Base-by-base conservation (phyloP, 1,284 basidiomycete genomes). In the Apiotrichum siamense region DNA sequence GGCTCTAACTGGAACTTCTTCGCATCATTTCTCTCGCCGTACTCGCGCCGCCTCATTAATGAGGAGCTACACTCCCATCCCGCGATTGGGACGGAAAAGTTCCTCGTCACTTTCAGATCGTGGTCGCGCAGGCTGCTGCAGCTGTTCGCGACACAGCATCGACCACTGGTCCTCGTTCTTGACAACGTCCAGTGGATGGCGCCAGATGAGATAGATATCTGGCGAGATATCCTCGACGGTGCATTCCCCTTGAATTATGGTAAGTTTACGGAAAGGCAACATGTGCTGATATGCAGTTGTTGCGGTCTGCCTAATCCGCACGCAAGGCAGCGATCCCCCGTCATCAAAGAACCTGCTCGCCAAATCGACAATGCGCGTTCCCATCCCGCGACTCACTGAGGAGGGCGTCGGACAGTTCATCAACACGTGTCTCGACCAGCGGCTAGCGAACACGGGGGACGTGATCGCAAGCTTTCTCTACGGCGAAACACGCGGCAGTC, bases 121-220 rank as follows among this genome's bases (percentile, higher is more conserved):
- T 66, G 63, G 66, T 60, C 60, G 10, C 52, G 61, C 24, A 55
- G 58, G 2, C 52, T 72, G 7, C 46, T 74, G 15, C 66, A 69
- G 40, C 44, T 70, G 7, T 74, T 74, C 36, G 70, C 66, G 0
- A 61, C 65, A 1, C 33, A 45, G 1, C 10, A 40, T 1, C 55
- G 67, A 3, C 72, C 72, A 0, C 55, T 74, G 9, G 49, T 74
- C 3, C 56, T 73, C 10, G 27, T 69, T 13, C 33, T 73, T 20
- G 70, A 73, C 52, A 70, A 74, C 44, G 57, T 62, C 4, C 70
- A 74, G 44, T 73, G 70, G 69, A 54, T 69, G 23, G 52, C 60
- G 0, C 35, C 47, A 3, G 63, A 65, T 17, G 68, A 72, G 42
- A 44, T 62, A 2, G 53, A 59, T 2, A 47, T 68, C 38, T 67